Evolutionary conservation across 23 red algal genomes (phyloP).

Genomic region (Gracilaria domingensis): DNA sequence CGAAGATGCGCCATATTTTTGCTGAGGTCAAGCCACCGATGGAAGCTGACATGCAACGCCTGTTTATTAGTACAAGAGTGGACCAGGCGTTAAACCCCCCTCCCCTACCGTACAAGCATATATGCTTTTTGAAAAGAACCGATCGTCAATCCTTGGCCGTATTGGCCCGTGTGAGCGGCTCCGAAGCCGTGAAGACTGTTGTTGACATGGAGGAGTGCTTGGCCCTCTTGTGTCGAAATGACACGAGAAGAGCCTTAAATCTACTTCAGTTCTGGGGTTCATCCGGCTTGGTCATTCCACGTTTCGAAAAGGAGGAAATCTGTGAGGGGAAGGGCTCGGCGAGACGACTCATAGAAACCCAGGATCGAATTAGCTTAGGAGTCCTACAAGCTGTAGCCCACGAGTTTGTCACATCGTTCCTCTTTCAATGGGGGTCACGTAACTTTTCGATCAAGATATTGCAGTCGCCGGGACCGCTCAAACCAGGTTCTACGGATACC

Average conservation of each 20-base stretch:
- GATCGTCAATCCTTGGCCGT: conserved; percentile 58
- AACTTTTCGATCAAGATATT: not conserved
- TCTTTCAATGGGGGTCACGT: not conserved
- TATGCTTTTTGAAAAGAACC: conserved; percentile 20
- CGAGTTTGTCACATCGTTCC: not conserved
- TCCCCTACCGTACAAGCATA: conserved; percentile 39
- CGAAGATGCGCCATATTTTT: conserved; percentile 53
- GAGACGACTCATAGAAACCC: not conserved
- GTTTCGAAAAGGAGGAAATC: not conserved
- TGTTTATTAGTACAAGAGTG: conserved; percentile 31
- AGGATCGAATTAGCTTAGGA: conserved; percentile 3
- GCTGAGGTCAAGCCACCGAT: conserved; percentile 13
- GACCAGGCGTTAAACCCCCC: conserved; percentile 10
- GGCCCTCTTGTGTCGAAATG: conserved; percentile 29
- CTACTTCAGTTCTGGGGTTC: conserved; percentile 55
- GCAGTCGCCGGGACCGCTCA: not conserved
- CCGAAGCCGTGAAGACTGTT: conserved; percentile 13
- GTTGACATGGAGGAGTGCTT: conserved; percentile 14
- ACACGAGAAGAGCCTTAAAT: conserved; percentile 57
- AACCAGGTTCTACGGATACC: not conserved
- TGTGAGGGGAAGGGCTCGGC: not conserved
- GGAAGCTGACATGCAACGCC: conserved; percentile 41
- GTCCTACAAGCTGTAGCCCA: not conserved
- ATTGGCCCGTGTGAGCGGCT: conserved; percentile 16
- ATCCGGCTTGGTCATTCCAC: conserved; percentile 25